phyloP scores from a whole-genome alignment of 192 early-diverging fungal species.

The Coemansia sp. region DNA sequence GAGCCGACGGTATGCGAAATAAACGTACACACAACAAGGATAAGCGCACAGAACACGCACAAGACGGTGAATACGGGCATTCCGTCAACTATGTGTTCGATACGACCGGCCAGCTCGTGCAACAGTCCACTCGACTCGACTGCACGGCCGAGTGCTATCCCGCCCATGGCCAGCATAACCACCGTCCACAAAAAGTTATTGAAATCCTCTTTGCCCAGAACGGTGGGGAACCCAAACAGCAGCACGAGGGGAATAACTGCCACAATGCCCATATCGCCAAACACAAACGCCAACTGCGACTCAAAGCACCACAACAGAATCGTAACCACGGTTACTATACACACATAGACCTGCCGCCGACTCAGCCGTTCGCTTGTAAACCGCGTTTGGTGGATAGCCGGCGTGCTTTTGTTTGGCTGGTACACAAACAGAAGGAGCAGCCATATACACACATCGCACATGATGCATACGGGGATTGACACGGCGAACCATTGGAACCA shows the following conservation, averaged over 20 bases:
- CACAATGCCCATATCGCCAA: slow-evolving; percentile 96
- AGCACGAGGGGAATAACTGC: slow-evolving; percentile 86
- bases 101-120: slow-evolving; percentile 66
- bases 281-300: slow-evolving; percentile 63
- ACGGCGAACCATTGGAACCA: slow-evolving; percentile 92
- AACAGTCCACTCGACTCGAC: slow-evolving; percentile 86
- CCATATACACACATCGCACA: slow-evolving; percentile 83
- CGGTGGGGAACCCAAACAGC: slow-evolving; percentile 83
- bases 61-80: slow-evolving; percentile 70
- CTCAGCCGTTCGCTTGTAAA: slow-evolving; percentile 38
- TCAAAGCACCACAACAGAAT: slow-evolving; percentile 90
- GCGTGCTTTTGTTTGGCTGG: slow-evolving; percentile 67
- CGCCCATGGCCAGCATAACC: slow-evolving; percentile 90
- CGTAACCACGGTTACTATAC: slow-evolving; percentile 66
- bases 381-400: slow-evolving; percentile 56
- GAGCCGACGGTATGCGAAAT: slow-evolving; percentile 95
- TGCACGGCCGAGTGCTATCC: slow-evolving; percentile 88
- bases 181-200: slow-evolving; percentile 96
- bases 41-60: slow-evolving; percentile 72
- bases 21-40: slow-evolving; percentile 85
- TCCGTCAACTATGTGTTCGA: slow-evolving; percentile 64
- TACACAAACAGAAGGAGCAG: slow-evolving; percentile 74
- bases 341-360: slow-evolving; percentile 74
- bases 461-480: slow-evolving; percentile 78
- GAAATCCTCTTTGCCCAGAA: slow-evolving; percentile 94